These are phyloP conservation scores for Kodamaea neixiangensis DNA, from an alignment of 805 yeast species.

Conservation along the genomic window DNA sequence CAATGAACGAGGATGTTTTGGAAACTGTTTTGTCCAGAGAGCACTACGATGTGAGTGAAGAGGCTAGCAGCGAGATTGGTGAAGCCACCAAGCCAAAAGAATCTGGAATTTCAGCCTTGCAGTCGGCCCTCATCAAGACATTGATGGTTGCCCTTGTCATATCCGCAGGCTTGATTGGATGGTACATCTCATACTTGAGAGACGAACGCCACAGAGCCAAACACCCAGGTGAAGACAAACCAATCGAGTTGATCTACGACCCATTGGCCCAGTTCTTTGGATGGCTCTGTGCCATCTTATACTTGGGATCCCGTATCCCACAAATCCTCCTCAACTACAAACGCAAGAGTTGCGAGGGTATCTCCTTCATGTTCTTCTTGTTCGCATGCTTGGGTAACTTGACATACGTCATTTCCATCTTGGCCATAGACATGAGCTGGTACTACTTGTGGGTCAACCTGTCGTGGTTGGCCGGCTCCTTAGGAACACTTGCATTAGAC, in stretches of 20 bases:
- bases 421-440: constrained; percentile 69
- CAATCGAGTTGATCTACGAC: constrained; percentile 60
- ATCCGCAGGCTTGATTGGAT: constrained; percentile 81
- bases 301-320: constrained; percentile 88
- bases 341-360: constrained; percentile 93
- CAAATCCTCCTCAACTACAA: constrained; percentile 83
- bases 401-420: constrained; percentile 84
- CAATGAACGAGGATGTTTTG: constrained; percentile 68
- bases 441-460: constrained; percentile 78
- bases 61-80: constrained; percentile 20
- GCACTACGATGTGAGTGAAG: constrained; percentile 18
- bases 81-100: constrained; percentile 9
- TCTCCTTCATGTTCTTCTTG: constrained; percentile 87
- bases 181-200: constrained; percentile 67
- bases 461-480: constrained; percentile 90
- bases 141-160: constrained; percentile 69
- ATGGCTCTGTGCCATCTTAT: constrained; percentile 70
- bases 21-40: constrained; percentile 55
- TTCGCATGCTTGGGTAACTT: constrained; percentile 95
- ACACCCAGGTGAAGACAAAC: constrained; percentile 31
- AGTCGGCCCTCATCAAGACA: constrained; percentile 28
- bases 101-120: constrained; percentile 19
- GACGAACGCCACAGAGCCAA: constrained; percentile 38
- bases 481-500: constrained; percentile 85
- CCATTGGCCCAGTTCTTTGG: constrained; percentile 87